A percentile compares a stretch with the other conserved stretches of the same genome.
Conservation (phyloP, 805 yeast genomes). For the Spathaspora hagerdaliae region DNA sequence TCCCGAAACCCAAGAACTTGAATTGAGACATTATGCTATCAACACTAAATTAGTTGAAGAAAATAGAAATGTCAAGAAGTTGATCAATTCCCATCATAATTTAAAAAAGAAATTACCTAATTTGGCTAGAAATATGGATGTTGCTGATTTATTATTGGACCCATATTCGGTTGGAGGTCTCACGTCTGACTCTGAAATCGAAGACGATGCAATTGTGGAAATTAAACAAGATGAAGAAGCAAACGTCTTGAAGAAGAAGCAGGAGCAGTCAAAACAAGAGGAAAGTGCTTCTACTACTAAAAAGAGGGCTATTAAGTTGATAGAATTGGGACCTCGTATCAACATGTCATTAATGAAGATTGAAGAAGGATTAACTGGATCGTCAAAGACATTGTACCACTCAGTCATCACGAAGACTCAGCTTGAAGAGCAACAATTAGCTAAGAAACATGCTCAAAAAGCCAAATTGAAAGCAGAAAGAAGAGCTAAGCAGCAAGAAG, state of each 20-base stretch:
- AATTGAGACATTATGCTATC: conserved; percentile 85
- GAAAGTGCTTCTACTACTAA: conserved; percentile 21
- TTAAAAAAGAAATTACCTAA: conserved; percentile 67
- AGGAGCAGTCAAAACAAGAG: conserved; percentile 15
- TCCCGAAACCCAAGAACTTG: conserved; percentile 66
- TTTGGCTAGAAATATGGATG: conserved; percentile 62
- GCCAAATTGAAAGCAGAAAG: conserved; percentile 65
- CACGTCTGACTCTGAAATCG: conserved; percentile 91
- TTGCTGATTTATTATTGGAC: conserved; percentile 79
- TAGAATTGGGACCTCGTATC: conserved; percentile 91
- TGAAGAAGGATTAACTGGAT: conserved; percentile 81
- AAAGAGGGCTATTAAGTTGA: conserved; percentile 85
- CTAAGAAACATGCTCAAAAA: conserved; percentile 60
- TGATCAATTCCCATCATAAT: conserved; percentile 58
- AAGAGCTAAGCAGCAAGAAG: conserved; percentile 72
- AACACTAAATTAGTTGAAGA: conserved; percentile 82
- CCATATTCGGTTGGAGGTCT: conserved; percentile 76
- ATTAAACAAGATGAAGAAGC: conserved; percentile 29
- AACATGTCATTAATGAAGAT: conserved; percentile 73
- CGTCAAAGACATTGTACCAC: conserved; percentile 87
- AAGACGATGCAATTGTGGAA: conserved; percentile 82
- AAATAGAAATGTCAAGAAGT: conserved; percentile 65
- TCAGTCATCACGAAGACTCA: conserved; percentile 60
- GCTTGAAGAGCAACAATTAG: conserved; percentile 57
- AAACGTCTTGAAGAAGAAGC: conserved; percentile 14